A percentile compares a stretch with the other conserved stretches of the same genome.
Conservation (phyloP, 2,329 filamentous ascomycete genomes). For the Fusarium sp. region DNA sequence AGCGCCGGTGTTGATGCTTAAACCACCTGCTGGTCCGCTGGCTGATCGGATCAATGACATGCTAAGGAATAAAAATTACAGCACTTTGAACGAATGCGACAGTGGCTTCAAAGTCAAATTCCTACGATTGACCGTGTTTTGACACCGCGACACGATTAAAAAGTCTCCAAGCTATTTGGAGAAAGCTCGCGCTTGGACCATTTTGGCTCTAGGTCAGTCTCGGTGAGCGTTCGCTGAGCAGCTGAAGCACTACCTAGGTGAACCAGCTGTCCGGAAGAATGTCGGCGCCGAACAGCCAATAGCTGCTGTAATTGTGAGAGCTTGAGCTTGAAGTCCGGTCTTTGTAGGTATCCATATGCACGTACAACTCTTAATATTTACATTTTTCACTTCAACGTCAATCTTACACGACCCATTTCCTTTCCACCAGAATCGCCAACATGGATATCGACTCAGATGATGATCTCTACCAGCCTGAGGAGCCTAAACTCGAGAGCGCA, state of each 20-base stretch:
- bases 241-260: conserved; percentile 4
- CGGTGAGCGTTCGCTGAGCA: conserved; percentile 31
- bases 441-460: conserved; percentile 78
- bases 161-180: conserved; percentile 29
- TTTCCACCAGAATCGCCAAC: conserved; percentile 38
- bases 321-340: conserved; percentile 37
- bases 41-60: conserved; percentile 68
- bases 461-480: conserved; percentile 73
- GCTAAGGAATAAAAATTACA: conserved; percentile 31
- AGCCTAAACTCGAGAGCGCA: conserved; percentile 55
- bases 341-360: conserved; percentile 7
- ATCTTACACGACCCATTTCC: background rate
- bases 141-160: conserved; percentile 33
- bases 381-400: background rate
- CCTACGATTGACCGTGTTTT: conserved; percentile 35
- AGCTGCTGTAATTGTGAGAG: conserved; percentile 23
- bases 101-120: conserved; percentile 35
- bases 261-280: conserved; percentile 44
- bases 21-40: conserved; percentile 68
- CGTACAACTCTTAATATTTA: background rate
- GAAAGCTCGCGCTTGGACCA: conserved; percentile 40
- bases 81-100: conserved; percentile 34
- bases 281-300: conserved; percentile 38
- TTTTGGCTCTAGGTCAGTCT: conserved; percentile 18
- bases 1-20: conserved; percentile 72